Conservation (phyloP, 75 land plant genomes). For the Cryptomeria japonica region DNA sequence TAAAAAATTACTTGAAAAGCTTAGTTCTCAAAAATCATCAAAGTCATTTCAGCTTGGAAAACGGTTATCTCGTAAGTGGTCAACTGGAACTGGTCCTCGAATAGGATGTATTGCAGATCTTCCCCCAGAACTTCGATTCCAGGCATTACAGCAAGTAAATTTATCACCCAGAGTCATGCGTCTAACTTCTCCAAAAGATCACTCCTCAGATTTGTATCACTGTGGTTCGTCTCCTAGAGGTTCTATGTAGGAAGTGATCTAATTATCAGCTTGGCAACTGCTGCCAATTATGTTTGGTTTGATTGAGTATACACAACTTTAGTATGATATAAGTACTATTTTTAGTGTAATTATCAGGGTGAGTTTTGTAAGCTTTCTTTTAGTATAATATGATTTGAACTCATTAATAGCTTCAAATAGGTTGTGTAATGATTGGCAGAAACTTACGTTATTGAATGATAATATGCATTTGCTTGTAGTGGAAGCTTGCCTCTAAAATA, state of each 20-base stretch:
- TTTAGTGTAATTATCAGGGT: neutral
- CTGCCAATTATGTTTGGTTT: neutral
- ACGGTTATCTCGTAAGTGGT: slow-evolving; percentile 25
- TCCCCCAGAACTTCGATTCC: slow-evolving; percentile 26
- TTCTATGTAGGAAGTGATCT: neutral
- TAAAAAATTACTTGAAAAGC: neutral
- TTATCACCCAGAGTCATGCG: slow-evolving; percentile 29
- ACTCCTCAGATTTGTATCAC: neutral
- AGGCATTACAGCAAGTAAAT: slow-evolving; percentile 40
- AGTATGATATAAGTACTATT: neutral
- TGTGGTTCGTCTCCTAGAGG: neutral
- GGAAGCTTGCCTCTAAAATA: neutral
- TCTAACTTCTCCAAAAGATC: slow-evolving; percentile 11
- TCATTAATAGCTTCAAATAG: neutral
- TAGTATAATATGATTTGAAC: neutral
- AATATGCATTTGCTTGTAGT: neutral
- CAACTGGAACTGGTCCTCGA: slow-evolving; percentile 27
- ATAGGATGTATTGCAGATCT: slow-evolving; percentile 26
- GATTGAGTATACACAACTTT: neutral
- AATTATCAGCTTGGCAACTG: neutral
- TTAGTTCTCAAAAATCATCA: neutral
- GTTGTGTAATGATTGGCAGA: neutral
- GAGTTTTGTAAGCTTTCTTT: neutral
- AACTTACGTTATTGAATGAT: neutral
- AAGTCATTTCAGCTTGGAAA: slow-evolving; percentile 21